Evolutionary conservation across 306 rosid genomes (phyloP).

Genomic region (Dryas alaskensis): DNA sequence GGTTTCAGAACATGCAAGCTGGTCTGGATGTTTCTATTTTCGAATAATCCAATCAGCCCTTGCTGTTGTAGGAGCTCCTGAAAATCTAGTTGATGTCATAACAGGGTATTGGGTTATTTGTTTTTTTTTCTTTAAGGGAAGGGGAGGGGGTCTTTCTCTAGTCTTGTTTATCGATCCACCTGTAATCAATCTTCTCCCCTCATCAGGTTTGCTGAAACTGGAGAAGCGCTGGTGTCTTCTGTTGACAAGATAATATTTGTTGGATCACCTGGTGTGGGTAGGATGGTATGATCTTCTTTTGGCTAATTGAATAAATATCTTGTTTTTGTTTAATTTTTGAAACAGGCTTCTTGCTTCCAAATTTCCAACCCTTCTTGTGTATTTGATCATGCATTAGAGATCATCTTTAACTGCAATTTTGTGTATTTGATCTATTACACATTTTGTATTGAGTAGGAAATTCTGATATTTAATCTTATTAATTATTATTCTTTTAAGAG

Average conservation of each 20-base stretch:
- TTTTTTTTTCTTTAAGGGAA: neutral
- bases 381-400: neutral
- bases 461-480: neutral
- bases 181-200: constrained; percentile 23
- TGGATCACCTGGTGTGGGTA: constrained; percentile 97
- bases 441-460: neutral
- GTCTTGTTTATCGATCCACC: constrained; percentile 25
- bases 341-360: neutral
- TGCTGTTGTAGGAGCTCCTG: constrained; percentile 98
- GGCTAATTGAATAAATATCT: constrained; percentile 19
- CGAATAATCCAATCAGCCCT: constrained; percentile 97
- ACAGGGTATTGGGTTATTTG: constrained; percentile 63
- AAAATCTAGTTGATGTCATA: constrained; percentile 86
- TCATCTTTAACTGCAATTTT: neutral
- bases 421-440: neutral
- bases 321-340: neutral
- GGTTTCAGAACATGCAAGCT: constrained; percentile 96
- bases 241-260: constrained; percentile 93
- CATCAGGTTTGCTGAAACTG: constrained; percentile 90
- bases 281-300: constrained; percentile 66
- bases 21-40: constrained; percentile 97
- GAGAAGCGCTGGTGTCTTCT: constrained; percentile 90
- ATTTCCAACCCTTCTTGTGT: neutral
- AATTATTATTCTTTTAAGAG: neutral
- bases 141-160: neutral